Evolutionary conservation across 1,284 basidiomycete genomes (phyloP).

Genomic region (Meripilus lineatus): DNA sequence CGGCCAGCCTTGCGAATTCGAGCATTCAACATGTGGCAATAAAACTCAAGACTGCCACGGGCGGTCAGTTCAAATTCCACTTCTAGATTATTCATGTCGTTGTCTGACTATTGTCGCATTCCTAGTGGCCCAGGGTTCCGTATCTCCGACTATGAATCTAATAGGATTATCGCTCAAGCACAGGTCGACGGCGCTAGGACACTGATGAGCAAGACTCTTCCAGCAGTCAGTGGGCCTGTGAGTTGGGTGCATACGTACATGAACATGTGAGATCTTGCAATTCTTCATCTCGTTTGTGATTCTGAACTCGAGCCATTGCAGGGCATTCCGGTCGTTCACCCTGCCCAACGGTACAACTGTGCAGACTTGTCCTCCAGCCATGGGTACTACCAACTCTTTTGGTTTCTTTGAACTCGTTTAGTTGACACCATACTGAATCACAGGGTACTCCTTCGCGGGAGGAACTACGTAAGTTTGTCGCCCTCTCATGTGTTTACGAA

Average conservation of each 20-base stretch:
- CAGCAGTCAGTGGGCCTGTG: conserved; percentile 50
- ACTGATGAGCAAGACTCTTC: conserved; percentile 47
- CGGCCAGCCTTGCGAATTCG: conserved; percentile 58
- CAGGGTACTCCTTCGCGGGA: conserved; percentile 70
- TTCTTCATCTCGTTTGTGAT: conserved; percentile 4
- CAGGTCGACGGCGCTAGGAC: conserved; percentile 64
- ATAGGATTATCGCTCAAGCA: conserved; percentile 59
- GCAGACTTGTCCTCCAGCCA: conserved; percentile 73
- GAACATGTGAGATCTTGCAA: conserved; percentile 47
- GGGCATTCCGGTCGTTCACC: conserved; percentile 61
- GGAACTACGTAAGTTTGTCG: conserved; percentile 68
- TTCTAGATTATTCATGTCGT: neutral
- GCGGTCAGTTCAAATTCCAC: conserved; percentile 37
- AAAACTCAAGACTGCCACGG: conserved; percentile 64
- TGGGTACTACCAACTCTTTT: conserved; percentile 46
- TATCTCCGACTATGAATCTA: conserved; percentile 69
- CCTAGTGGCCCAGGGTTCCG: conserved; percentile 67
- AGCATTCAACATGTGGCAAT: conserved; percentile 74
- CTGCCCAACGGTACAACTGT: conserved; percentile 65
- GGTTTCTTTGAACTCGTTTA: conserved; percentile 18
- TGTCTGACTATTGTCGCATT: neutral
- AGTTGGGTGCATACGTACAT: conserved; percentile 64
- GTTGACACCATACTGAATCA: conserved; percentile 3
- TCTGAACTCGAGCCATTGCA: conserved; percentile 21
- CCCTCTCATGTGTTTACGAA: too few relatives aligned